A percentile compares a stretch with the other conserved stretches of the same genome.
phyloP scores from a whole-genome alignment of 345 rosid species.

The Citrus unshiu region DNA sequence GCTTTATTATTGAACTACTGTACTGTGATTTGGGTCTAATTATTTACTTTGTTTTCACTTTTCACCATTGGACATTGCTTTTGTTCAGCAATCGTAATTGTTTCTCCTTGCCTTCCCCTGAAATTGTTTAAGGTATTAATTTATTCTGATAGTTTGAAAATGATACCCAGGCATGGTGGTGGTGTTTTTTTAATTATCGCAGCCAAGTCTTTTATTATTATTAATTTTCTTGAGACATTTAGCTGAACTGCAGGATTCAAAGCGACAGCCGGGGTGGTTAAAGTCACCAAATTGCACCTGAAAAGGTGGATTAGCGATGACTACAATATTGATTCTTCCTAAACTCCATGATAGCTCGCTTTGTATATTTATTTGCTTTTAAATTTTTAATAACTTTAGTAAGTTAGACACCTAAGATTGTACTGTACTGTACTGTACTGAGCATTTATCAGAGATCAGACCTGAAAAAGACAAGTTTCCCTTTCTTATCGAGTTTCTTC shows the following conservation, averaged over 20 bases:
- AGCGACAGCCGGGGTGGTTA: neutral
- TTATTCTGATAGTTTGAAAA: neutral
- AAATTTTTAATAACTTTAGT: neutral
- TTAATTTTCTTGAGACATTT: neutral
- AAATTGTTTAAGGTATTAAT: neutral
- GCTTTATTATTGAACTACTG: neutral
- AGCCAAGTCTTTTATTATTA: neutral
- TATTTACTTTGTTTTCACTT: neutral
- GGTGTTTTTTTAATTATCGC: no score
- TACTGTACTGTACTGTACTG: neutral
- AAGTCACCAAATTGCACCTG: neutral
- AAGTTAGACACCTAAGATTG: neutral
- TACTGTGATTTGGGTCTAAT: neutral
- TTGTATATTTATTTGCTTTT: neutral
- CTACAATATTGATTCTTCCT: neutral
- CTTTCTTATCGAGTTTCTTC: neutral
- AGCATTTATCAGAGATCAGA: neutral
- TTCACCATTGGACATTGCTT: no score
- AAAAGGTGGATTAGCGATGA: neutral
- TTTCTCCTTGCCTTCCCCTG: neutral
- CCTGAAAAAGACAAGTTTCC: neutral
- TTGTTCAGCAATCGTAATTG: neutral
- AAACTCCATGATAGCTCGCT: neutral
- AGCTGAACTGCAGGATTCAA: constrained; percentile 6
- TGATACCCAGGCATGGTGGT: no score